Conservation (phyloP, 2,329 filamentous ascomycete species). For the Fusarium armeniacum region DNA sequence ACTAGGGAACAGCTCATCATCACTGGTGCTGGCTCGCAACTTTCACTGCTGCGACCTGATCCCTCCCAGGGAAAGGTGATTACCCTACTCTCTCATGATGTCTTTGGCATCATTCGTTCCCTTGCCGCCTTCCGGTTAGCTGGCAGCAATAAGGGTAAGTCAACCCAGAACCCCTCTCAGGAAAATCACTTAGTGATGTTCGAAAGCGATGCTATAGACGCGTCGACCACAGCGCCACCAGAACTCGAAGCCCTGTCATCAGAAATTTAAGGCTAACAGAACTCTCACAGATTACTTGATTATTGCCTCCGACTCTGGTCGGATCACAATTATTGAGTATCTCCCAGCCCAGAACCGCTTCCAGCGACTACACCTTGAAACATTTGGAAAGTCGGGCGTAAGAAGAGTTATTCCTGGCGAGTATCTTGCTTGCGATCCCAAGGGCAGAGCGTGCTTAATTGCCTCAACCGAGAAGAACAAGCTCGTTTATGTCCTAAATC, state of each 20-base stretch:
- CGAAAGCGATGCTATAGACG: slow-evolving; percentile 51
- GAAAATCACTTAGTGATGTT: slow-evolving; percentile 77
- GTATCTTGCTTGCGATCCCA: slow-evolving; percentile 95
- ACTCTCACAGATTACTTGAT: slow-evolving; percentile 86
- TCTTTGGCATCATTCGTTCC: slow-evolving; percentile 94
- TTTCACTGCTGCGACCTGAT: slow-evolving; percentile 89
- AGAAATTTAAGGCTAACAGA: slow-evolving; percentile 48
- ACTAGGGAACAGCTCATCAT: slow-evolving; percentile 98
- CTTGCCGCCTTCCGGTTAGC: slow-evolving; percentile 92
- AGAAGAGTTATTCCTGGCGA: slow-evolving; percentile 94
- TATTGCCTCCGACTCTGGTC: slow-evolving; percentile 93
- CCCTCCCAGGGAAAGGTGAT: slow-evolving; percentile 87
- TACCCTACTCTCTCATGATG: slow-evolving; percentile 89
- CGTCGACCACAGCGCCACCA: slow-evolving; percentile 39
- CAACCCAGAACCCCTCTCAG: slow-evolving; percentile 55
- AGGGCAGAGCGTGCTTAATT: slow-evolving; percentile 93
- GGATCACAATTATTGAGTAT: slow-evolving; percentile 95
- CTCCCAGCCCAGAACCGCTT: slow-evolving; percentile 88
- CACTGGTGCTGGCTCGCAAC: slow-evolving; percentile 89
- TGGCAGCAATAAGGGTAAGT: slow-evolving; percentile 95
- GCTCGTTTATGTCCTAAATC: slow-evolving; percentile 97
- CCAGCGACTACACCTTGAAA: slow-evolving; percentile 91
- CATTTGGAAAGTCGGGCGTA: slow-evolving; percentile 96
- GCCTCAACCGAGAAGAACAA: slow-evolving; percentile 99
- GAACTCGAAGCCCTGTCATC: slow-evolving; percentile 48